Evolutionary conservation across 768 basidiomycete genomes (phyloP).

Genomic region (Hericium coralloides): DNA sequence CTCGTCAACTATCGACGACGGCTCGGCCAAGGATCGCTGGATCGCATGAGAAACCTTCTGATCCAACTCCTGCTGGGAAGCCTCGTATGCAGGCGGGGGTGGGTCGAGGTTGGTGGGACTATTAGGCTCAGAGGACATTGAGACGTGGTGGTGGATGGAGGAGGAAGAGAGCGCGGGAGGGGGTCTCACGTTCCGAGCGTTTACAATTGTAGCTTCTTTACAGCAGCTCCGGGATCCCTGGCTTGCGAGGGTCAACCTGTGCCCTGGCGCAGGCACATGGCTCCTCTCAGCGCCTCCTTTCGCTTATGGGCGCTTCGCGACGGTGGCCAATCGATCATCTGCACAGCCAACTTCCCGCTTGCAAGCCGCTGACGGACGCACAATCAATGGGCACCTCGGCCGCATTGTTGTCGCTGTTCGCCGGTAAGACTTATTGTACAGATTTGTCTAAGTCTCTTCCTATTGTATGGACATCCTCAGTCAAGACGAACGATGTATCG

Average conservation of each 20-base stretch:
- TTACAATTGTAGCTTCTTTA: neutral
- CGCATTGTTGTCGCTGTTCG: no score
- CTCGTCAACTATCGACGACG: neutral
- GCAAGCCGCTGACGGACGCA: no score
- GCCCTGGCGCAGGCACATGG: neutral
- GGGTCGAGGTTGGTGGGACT: conserved; percentile 1
- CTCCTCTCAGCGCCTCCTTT: no score
- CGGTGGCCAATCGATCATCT: neutral
- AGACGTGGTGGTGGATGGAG: neutral
- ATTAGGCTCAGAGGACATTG: neutral
- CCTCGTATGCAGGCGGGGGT: conserved; percentile 10
- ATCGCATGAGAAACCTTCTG: conserved; percentile 5
- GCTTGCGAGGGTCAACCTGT: neutral
- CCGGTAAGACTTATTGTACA: no score
- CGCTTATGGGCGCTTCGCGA: no score
- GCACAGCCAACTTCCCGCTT: neutral
- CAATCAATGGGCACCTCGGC: no score
- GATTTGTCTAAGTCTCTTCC: no score
- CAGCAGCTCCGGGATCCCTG: neutral
- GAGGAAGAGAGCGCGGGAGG: neutral
- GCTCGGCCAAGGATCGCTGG: neutral
- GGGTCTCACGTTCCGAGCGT: neutral
- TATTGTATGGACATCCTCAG: no score
- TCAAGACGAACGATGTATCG: no score
- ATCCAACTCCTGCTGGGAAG: conserved; percentile 8